Conservation (phyloP, 371 early-diverging fungal genomes). For the Actinomortierella ambigua region DNA sequence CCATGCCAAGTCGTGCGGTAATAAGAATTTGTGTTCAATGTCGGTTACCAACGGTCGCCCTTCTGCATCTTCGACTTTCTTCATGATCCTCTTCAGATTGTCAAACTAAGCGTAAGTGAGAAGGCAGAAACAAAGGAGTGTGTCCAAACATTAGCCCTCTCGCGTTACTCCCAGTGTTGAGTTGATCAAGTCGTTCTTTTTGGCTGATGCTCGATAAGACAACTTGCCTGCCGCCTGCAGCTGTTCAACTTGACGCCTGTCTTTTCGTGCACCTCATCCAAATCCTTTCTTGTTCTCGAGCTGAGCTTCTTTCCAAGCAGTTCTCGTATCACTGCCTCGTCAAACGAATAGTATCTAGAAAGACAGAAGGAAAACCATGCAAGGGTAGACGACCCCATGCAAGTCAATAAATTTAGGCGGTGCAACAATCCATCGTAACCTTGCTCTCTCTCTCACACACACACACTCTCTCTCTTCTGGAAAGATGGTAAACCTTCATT, state of each 20-base stretch:
- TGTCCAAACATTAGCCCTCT: no score
- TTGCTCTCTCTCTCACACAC: background rate
- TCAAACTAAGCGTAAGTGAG: no score
- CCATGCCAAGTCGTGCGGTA: slow-evolving; percentile 54
- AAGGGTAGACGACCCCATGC: no score
- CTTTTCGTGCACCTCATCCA: slow-evolving; percentile 53
- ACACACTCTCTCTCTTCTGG: background rate
- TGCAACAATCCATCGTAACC: background rate
- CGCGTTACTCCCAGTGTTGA: no score
- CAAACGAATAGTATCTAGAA: slow-evolving; percentile 61
- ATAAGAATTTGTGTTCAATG: slow-evolving; percentile 53
- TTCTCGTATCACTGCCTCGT: slow-evolving; percentile 58
- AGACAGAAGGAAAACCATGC: slow-evolving; percentile 17
- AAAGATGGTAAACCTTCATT: no score
- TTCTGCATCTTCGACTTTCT: slow-evolving; percentile 62
- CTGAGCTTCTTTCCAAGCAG: slow-evolving; percentile 58
- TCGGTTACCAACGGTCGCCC: slow-evolving; percentile 48
- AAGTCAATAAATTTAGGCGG: no score
- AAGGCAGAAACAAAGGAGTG: background rate
- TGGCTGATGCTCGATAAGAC: background rate
- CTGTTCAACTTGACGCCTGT: slow-evolving; percentile 53
- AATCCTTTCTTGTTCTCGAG: slow-evolving; percentile 52
- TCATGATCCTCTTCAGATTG: slow-evolving; percentile 65
- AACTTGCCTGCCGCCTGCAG: slow-evolving; percentile 53
- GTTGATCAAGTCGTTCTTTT: background rate